Percentiles rank a stretch among this genome's conserved stretches.
phyloP scores from a whole-genome alignment of 306 rosid species.

The Vachellia collinsii region DNA sequence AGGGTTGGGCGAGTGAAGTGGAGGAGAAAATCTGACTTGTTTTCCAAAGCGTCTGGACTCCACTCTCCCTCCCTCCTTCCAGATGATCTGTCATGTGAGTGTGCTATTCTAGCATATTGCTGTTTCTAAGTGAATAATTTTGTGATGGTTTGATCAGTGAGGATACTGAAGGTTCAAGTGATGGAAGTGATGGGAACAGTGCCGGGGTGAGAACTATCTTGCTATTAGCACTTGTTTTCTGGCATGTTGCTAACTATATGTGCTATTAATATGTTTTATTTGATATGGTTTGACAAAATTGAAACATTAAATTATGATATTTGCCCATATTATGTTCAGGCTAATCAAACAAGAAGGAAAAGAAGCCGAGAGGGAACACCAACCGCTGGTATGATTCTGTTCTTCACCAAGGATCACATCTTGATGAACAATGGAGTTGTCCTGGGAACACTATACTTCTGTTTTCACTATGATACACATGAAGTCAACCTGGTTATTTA shows the following conservation, averaged over 20 bases:
- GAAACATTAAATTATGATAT: slow-evolving; percentile 33
- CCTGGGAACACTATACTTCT: slow-evolving; percentile 36
- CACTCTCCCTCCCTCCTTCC: slow-evolving; percentile 9
- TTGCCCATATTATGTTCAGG: slow-evolving; percentile 56
- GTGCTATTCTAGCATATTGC: slow-evolving; percentile 12
- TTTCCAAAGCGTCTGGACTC: not conserved
- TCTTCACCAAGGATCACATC: slow-evolving; percentile 39
- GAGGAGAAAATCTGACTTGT: not conserved
- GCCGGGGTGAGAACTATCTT: slow-evolving; percentile 61
- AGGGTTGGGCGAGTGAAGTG: not conserved
- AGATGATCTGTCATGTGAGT: slow-evolving; percentile 8
- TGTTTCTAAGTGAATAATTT: slow-evolving; percentile 41
- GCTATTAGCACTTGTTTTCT: slow-evolving; percentile 7
- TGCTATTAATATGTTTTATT: slow-evolving; percentile 20
- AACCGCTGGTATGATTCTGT: slow-evolving; percentile 62
- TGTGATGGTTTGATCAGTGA: slow-evolving; percentile 55
- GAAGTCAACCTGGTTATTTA: slow-evolving; percentile 23
- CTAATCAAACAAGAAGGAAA: slow-evolving; percentile 66
- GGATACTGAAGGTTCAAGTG: slow-evolving; percentile 78
- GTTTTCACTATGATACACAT: slow-evolving; percentile 11
- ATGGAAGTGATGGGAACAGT: slow-evolving; percentile 86
- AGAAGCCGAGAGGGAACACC: slow-evolving; percentile 81
- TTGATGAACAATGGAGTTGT: slow-evolving; percentile 34
- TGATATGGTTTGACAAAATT: slow-evolving; percentile 25
- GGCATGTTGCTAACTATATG: slow-evolving; percentile 13